Conservation (phyloP, 768 basidiomycete species). For the Holtermannia corniformis region DNA sequence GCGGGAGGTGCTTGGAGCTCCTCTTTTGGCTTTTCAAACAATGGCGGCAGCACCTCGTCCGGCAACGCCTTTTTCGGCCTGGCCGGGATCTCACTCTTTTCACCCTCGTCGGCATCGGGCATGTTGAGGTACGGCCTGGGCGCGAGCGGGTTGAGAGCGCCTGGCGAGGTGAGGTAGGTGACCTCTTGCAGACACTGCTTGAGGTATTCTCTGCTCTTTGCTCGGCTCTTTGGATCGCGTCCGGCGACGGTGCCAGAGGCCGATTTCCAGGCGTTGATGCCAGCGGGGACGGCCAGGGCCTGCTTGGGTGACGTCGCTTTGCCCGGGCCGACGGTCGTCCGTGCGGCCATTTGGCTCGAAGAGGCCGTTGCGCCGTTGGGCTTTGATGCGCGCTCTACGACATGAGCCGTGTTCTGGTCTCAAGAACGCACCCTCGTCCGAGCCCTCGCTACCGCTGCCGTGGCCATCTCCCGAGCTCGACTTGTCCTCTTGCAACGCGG, state of each 20-base stretch:
- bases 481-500: constrained; percentile 28
- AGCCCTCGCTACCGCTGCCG: constrained; percentile 28
- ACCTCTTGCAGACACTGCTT: constrained; percentile 99
- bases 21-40: background rate
- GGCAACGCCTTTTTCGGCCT: constrained; percentile 9
- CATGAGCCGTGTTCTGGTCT: background rate
- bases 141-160: constrained; percentile 93
- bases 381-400: background rate
- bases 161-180: constrained; percentile 89
- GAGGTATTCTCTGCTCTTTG: constrained; percentile 87
- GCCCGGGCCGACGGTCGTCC: background rate
- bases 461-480: constrained; percentile 17
- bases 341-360: too few relatives aligned
- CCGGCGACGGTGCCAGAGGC: constrained; percentile 58
- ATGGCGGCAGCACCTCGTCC: background rate
- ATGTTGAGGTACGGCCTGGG: constrained; percentile 53
- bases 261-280: constrained; percentile 47
- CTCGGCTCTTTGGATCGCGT: constrained; percentile 90
- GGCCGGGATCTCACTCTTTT: background rate
- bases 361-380: background rate
- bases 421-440: constrained; percentile 14
- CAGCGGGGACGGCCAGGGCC: constrained; percentile 1
- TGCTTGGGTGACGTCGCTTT: background rate
- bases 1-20: background rate
- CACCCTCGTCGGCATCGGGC: background rate